Percentiles rank a stretch among this genome's conserved stretches.
These are phyloP conservation scores for Blastobotrys malaysiensis DNA, from an alignment of 1,139 yeast species.

Conservation along the genomic window DNA sequence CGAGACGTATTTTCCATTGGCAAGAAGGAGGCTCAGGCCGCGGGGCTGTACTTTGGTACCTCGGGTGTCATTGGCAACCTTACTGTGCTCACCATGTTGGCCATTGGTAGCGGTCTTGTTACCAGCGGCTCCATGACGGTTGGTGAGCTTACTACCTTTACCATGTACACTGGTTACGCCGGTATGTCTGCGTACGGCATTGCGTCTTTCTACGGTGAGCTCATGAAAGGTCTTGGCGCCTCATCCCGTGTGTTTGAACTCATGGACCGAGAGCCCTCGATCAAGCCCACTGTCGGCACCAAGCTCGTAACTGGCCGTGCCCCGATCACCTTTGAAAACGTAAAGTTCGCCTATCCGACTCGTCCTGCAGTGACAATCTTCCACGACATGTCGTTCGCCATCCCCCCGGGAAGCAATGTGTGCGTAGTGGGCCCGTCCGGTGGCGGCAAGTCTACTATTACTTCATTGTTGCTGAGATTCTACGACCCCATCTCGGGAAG, in stretches of 20 bases:
- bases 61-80: constrained; percentile 80
- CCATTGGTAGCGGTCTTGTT: constrained; percentile 77
- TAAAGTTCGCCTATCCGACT: constrained; percentile 79
- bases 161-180: constrained; percentile 90
- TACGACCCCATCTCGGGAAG: constrained; percentile 71
- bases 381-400: constrained; percentile 54
- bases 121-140: constrained; percentile 64
- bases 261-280: constrained; percentile 66
- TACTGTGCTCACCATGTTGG: constrained; percentile 68
- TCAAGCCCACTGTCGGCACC: constrained; percentile 58
- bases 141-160: constrained; percentile 88
- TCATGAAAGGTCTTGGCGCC: constrained; percentile 97
- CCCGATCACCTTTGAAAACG: constrained; percentile 56
- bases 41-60: constrained; percentile 60
- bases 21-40: constrained; percentile 68
- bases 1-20: constrained; percentile 70
- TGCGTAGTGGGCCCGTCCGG: constrained; percentile 97
- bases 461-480: constrained; percentile 71
- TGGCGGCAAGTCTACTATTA: constrained; percentile 87
- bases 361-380: constrained; percentile 72
- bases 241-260: constrained; percentile 88
- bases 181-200: constrained; percentile 87
- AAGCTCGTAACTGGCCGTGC: constrained; percentile 41
- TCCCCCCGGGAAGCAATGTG: constrained; percentile 79
- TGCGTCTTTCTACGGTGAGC: constrained; percentile 84